Percentiles rank a stretch among this genome's conserved stretches.
Evolutionary conservation across 495 filamentous ascomycete species (phyloP).

Genomic region (Aspergillus indologenus): DNA sequence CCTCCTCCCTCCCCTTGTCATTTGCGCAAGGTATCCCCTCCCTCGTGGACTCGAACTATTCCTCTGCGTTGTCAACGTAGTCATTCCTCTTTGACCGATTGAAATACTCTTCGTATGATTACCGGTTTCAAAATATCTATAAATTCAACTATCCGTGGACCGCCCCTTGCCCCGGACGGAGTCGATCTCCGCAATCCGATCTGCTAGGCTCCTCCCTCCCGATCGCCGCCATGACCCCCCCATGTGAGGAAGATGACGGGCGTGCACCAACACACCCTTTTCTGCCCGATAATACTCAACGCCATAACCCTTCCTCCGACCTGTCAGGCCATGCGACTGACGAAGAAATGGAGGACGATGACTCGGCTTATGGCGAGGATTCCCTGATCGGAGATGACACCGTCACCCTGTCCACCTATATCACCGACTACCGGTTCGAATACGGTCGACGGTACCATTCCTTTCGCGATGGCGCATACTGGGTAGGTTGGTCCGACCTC

Average conservation of each 20-base stretch:
- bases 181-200: constrained; percentile 7
- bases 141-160: not conserved
- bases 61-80: not conserved
- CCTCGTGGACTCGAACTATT: not conserved
- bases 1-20: not conserved
- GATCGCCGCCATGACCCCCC: constrained; percentile 13
- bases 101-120: not conserved
- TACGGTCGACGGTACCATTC: constrained; percentile 66
- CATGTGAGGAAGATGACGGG: constrained; percentile 8
- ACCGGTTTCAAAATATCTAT: not conserved
- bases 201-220: constrained; percentile 1
- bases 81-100: no score
- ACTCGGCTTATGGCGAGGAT: constrained; percentile 26
- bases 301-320: not conserved
- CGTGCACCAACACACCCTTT: not conserved
- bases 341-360: constrained; percentile 16
- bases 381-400: constrained; percentile 23
- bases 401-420: constrained; percentile 21
- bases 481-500: constrained; percentile 15
- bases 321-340: constrained; percentile 6
- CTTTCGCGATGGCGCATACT: constrained; percentile 59
- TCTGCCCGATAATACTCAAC: not conserved
- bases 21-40: not conserved
- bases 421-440: constrained; percentile 39
- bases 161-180: constrained; percentile 1